Evolutionary conservation across 208 protist genomes (phyloP).

Genomic region (Entamoeba histolytica): DNA sequence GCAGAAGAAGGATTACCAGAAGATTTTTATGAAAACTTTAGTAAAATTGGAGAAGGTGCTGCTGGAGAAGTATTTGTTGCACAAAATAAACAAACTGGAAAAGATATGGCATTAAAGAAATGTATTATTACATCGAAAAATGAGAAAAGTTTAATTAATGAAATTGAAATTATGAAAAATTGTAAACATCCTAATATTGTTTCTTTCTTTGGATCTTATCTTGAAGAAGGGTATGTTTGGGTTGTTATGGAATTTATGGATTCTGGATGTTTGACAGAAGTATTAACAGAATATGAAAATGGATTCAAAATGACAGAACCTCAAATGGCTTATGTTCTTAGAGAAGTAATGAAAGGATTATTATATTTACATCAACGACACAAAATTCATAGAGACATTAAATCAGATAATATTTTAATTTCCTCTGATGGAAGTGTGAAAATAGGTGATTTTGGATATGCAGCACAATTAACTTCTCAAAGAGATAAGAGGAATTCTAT

Average conservation of each 20-base stretch:
- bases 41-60: slow-evolving; percentile 39
- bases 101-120: slow-evolving; percentile 41
- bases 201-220: slow-evolving; percentile 38
- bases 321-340: neutral
- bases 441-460: slow-evolving; percentile 63
- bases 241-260: slow-evolving; percentile 45
- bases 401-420: slow-evolving; percentile 42
- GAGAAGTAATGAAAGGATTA: slow-evolving; percentile 5
- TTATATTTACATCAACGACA: slow-evolving; percentile 6
- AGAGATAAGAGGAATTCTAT: slow-evolving; percentile 49
- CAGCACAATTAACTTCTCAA: slow-evolving; percentile 37
- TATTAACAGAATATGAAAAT: slow-evolving; percentile 11
- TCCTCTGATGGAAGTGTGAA: slow-evolving; percentile 40
- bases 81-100: slow-evolving; percentile 2
- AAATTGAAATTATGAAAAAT: slow-evolving; percentile 44
- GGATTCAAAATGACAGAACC: neutral
- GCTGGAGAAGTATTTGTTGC: slow-evolving; percentile 37
- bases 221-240: slow-evolving; percentile 28
- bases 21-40: slow-evolving; percentile 26
- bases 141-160: slow-evolving; percentile 36
- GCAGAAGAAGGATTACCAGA: slow-evolving; percentile 20
- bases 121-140: slow-evolving; percentile 32
- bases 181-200: slow-evolving; percentile 44
- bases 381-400: slow-evolving; percentile 65
- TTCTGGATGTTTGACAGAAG: slow-evolving; percentile 34